phyloP scores from a whole-genome alignment of 805 yeast genomes.

The Metschnikowia lunata region DNA sequence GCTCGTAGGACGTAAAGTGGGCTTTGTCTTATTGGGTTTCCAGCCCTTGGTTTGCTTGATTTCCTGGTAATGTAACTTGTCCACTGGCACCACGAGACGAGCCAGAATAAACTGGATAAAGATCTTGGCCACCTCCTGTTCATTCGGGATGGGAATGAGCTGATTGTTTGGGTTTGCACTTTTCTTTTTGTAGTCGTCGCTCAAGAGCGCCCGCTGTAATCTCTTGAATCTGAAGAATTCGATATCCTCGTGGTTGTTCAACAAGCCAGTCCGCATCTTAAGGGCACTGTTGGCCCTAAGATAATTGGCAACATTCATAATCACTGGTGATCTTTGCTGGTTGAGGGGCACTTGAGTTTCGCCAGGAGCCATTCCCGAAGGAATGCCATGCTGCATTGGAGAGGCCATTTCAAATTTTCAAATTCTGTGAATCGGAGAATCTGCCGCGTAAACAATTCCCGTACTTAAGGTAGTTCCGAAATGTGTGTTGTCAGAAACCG shows the following conservation, averaged over 20 bases:
- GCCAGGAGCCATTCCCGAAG: slow-evolving; percentile 6
- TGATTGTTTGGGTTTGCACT: slow-evolving; percentile 44
- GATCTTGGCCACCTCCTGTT: slow-evolving; percentile 54
- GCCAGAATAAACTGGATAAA: slow-evolving; percentile 67
- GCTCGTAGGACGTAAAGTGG: slow-evolving; percentile 52
- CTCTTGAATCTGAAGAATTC: slow-evolving; percentile 89
- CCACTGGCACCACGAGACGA: slow-evolving; percentile 71
- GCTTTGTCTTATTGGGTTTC: slow-evolving; percentile 58
- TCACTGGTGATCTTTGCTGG: slow-evolving; percentile 43
- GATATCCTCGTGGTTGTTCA: slow-evolving; percentile 58
- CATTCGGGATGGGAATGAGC: slow-evolving; percentile 41
- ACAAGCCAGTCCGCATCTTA: slow-evolving; percentile 79
- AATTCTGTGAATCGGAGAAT: no score
- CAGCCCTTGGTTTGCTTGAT: slow-evolving; percentile 54
- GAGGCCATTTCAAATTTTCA: slow-evolving; percentile 8
- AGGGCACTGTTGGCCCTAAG: slow-evolving; percentile 62
- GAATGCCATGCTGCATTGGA: slow-evolving; percentile 5
- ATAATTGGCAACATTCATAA: slow-evolving; percentile 66
- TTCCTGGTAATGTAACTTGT: slow-evolving; percentile 65
- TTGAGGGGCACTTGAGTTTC: slow-evolving; percentile 16
- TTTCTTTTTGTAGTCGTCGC: slow-evolving; percentile 61
- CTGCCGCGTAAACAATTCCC: no score
- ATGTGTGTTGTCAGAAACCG: no score
- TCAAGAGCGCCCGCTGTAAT: slow-evolving; percentile 68
- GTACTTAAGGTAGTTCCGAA: no score